Percentiles rank a stretch among this genome's conserved stretches.
Evolutionary conservation across 2,329 filamentous ascomycete species (phyloP).

Genomic region (Xylaria multiplex): DNA sequence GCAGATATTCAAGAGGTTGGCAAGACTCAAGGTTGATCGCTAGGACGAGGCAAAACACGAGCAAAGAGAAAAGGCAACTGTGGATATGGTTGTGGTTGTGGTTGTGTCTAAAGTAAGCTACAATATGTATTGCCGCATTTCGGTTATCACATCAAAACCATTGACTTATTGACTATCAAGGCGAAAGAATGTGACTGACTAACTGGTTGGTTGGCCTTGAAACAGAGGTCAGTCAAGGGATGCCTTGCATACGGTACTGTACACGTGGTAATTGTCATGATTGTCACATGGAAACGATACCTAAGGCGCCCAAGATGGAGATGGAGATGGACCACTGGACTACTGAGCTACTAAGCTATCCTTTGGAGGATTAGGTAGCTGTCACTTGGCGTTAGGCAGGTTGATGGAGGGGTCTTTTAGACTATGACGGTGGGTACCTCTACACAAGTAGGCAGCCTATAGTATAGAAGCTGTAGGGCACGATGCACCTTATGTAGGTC

Average conservation of each 20-base stretch:
- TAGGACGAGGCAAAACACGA: conserved; percentile 16
- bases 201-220: conserved; percentile 1
- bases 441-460: too few species aligned
- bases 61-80: conserved; percentile 1
- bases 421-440: too few species aligned
- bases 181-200: conserved; percentile 5
- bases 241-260: conserved; percentile 7
- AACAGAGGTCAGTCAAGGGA: conserved; percentile 4
- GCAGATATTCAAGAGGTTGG: not conserved
- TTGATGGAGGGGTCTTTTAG: too few species aligned
- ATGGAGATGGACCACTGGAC: too few species aligned
- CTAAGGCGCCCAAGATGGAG: too few species aligned
- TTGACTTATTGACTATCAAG: conserved; percentile 15
- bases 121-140: not conserved
- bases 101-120: conserved; percentile 1
- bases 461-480: too few species aligned
- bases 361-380: too few species aligned
- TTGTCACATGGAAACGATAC: conserved; percentile 34
- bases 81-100: not conserved
- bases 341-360: too few species aligned
- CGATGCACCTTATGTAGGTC: not conserved
- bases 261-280: conserved; percentile 23
- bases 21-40: conserved; percentile 1
- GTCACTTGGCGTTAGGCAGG: too few species aligned
- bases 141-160: conserved; percentile 13